phyloP scores from a whole-genome alignment of 2,329 filamentous ascomycete genomes.

The Colletotrichum tabaci region DNA sequence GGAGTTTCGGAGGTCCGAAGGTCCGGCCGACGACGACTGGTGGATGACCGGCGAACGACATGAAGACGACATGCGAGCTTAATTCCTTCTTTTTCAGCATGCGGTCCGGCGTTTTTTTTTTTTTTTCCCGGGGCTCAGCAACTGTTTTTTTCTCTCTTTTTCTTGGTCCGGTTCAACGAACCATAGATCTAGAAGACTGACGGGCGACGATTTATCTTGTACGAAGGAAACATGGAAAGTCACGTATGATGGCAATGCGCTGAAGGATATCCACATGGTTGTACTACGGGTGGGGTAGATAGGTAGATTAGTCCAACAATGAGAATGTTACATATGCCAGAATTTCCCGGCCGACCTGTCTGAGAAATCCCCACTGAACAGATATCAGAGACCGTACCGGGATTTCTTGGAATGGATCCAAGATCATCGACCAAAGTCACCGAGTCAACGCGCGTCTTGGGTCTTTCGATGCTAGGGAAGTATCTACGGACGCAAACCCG shows the following conservation, averaged over 20 bases:
- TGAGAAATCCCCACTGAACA: background rate
- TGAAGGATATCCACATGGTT: conserved; percentile 20
- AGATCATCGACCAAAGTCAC: background rate
- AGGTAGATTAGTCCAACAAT: conserved; percentile 23
- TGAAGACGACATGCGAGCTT: conserved; percentile 2
- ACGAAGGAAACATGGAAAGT: background rate
- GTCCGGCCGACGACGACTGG: conserved; percentile 1
- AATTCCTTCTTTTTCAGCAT: conserved; percentile 12
- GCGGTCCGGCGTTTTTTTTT: conserved; percentile 16
- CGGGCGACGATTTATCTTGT: conserved; percentile 3
- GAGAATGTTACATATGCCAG: background rate
- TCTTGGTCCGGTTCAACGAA: background rate
- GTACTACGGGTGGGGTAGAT: background rate
- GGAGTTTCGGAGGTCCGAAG: conserved; percentile 10
- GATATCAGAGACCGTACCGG: background rate
- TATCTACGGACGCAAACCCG: background rate
- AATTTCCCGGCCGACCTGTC: background rate
- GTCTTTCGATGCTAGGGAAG: background rate
- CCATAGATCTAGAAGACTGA: conserved; percentile 8
- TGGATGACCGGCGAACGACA: background rate
- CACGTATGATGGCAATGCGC: conserved; percentile 30
- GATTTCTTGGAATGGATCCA: background rate
- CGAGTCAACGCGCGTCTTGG: background rate
- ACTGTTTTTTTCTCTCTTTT: background rate
- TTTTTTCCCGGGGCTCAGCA: conserved; percentile 17